Conservation (phyloP, 2,329 filamentous ascomycete species). For the Sclerotinia borealis region DNA sequence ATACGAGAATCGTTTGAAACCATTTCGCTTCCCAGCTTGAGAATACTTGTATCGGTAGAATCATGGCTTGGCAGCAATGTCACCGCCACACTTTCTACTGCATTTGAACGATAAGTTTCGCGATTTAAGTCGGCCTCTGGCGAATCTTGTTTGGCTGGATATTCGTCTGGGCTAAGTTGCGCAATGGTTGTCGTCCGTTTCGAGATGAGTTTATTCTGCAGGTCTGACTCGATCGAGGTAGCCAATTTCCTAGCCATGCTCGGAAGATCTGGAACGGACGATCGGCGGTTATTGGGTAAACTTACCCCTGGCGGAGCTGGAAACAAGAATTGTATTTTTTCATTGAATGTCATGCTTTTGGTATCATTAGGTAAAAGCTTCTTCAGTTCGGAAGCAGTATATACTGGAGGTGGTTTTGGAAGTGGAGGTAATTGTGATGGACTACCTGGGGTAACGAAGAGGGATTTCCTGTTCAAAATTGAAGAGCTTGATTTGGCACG, state of each 20-base stretch:
- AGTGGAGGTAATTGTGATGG: constrained; percentile 47
- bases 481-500: constrained; percentile 47
- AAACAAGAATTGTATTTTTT: constrained; percentile 50
- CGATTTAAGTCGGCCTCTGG: not conserved
- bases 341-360: constrained; percentile 52
- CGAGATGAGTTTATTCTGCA: constrained; percentile 22
- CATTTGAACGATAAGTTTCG: constrained; percentile 29
- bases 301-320: constrained; percentile 33
- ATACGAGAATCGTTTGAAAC: not conserved
- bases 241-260: constrained; percentile 7
- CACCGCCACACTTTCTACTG: not conserved
- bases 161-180: constrained; percentile 16
- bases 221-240: constrained; percentile 22
- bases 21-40: constrained; percentile 31
- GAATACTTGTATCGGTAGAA: constrained; percentile 2
- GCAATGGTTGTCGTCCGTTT: constrained; percentile 28
- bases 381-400: constrained; percentile 35
- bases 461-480: constrained; percentile 40
- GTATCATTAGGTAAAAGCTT: constrained; percentile 46
- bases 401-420: constrained; percentile 37
- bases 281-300: constrained; percentile 32
- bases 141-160: constrained; percentile 1
- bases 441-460: constrained; percentile 41
- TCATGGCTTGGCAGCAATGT: not conserved
- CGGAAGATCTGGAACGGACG: constrained; percentile 42